phyloP scores from a whole-genome alignment of 176 grass and related monocot genomes.

The Raddia distichophylla region DNA sequence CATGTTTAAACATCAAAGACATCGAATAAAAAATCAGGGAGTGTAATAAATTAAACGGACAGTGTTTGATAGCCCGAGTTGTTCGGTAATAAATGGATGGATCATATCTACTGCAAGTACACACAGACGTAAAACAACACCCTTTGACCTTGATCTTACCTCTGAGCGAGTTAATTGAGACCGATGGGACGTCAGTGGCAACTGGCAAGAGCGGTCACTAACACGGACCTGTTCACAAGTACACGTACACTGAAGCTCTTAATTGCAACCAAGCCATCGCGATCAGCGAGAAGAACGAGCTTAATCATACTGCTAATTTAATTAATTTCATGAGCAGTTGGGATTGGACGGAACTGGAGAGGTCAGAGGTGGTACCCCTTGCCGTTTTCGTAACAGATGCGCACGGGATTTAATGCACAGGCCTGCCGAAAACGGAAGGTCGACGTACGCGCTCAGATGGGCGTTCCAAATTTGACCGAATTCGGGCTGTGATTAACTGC shows the following conservation, averaged over 20 bases:
- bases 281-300: background rate
- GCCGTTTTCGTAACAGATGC: background rate
- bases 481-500: background rate
- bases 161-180: background rate
- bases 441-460: background rate
- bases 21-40: too few species aligned
- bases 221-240: background rate
- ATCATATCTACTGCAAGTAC: too few species aligned
- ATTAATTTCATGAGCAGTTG: background rate
- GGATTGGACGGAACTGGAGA: background rate
- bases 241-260: background rate
- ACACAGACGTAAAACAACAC: background rate
- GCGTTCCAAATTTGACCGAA: background rate
- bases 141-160: background rate
- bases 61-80: too few species aligned
- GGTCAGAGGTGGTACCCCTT: background rate
- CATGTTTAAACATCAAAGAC: too few species aligned
- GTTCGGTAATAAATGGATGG: too few species aligned
- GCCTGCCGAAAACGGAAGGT: slow-evolving; percentile 21
- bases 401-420: slow-evolving; percentile 13
- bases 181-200: background rate
- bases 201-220: background rate
- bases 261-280: background rate
- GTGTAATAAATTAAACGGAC: too few species aligned
- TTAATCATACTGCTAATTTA: background rate